Evolutionary conservation across 257 asterid genomes (phyloP).

Genomic region (Cruciata laevipes): DNA sequence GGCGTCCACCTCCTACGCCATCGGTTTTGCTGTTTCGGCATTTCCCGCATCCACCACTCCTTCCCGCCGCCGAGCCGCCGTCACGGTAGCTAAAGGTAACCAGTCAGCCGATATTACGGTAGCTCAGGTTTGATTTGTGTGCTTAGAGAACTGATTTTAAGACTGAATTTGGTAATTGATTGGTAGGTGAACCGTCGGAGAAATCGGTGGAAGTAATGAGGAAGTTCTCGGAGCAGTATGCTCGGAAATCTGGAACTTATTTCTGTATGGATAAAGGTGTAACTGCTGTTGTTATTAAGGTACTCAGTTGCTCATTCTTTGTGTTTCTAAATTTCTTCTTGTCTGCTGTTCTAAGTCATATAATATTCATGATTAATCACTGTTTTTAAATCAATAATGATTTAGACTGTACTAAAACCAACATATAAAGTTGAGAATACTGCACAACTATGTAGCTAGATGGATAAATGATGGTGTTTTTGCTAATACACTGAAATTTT

Average conservation of each 20-base stretch:
- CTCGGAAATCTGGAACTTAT: conserved; percentile 75
- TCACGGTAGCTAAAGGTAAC: conserved; percentile 50
- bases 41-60: conserved; percentile 32
- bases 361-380: too few species aligned
- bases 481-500: neutral
- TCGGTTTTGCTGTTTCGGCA: conserved; percentile 49
- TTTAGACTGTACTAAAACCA: neutral
- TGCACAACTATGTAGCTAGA: too few species aligned
- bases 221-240: conserved; percentile 98
- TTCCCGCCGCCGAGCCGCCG: conserved; percentile 30
- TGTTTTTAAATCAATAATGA: neutral
- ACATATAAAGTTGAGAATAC: neutral
- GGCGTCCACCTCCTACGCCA: conserved; percentile 73
- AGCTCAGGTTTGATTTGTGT: neutral
- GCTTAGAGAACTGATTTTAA: neutral
- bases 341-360: neutral
- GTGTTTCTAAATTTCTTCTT: neutral
- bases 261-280: conserved; percentile 93
- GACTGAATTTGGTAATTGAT: conserved; percentile 6
- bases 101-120: neutral
- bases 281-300: conserved; percentile 87
- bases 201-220: conserved; percentile 94
- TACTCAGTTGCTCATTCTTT: conserved; percentile 12
- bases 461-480: neutral
- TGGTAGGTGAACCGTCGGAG: conserved; percentile 78